Evolutionary conservation across 2,329 filamentous ascomycete genomes (phyloP), one percentile per base, ranked within the genome.

Genomic region (Fusarium sp.): DNA sequence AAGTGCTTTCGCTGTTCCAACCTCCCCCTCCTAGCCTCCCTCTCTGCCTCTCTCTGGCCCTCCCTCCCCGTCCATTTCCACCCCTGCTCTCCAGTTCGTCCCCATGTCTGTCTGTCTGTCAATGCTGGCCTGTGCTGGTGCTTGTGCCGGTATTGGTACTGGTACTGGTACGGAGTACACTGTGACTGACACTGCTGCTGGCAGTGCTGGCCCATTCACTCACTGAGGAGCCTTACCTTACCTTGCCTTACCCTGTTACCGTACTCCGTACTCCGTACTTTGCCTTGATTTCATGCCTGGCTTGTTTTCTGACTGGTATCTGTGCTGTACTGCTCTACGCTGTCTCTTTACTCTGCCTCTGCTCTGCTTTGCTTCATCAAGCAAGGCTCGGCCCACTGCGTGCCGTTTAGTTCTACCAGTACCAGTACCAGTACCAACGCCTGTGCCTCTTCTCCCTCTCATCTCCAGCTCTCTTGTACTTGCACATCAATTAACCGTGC

Each of bases 271-370:
- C 43, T 56, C 36, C 30, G 38, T 36, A 24, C 52, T 32, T 63
- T 45, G 59, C 49, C 62, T 59, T 56, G 49, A 36, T 63, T 63
- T 63, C 62, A 53, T 67, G 66, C 62, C 65, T 67, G 46, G 52
- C 65, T 67, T 66, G 56, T 21, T 68, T 49, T 49, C 30, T 26
- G n/a, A 36, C 24, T 43, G 48, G 24, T 67, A 36, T 36, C 62
- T 50, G 48, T 62, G 47, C 55, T 56, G 32, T 38, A 30, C 28
- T 65, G 34, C 60, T 59, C n/a, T 26, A 21, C 15, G 36, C 21
- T 30, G 24, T 28, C 26, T 28, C 28, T 46, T 14, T 26, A 28
- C 36, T 24, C 19, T 38, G 28, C 19, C 36, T 24, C 19, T 38
- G 28, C 19, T 32, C 12, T 34, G 21, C 39, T 43, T 28, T 65